Conservation (phyloP, 352 stramenopile genomes). For the Phytophthora vignae region DNA sequence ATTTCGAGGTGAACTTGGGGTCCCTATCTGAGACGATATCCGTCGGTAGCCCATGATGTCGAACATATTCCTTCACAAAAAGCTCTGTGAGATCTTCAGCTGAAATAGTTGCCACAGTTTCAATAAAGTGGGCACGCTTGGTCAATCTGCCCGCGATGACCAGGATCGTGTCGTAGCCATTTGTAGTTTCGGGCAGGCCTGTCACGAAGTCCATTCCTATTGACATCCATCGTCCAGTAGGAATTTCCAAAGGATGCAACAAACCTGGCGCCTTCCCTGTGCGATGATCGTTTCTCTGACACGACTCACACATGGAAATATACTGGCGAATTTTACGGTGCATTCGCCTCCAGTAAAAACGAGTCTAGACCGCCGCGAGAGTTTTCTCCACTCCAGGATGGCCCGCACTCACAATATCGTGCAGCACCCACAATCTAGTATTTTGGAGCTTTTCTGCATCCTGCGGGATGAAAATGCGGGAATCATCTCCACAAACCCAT, state of each 20-base stretch:
- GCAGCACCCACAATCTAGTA: neutral
- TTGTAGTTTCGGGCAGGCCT: neutral
- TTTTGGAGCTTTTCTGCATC: conserved; percentile 1
- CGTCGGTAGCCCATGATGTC: no score
- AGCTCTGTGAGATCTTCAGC: no score
- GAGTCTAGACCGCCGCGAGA: neutral
- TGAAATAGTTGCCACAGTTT: no score
- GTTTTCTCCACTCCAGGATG: conserved; percentile 1
- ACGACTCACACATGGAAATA: neutral
- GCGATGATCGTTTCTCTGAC: neutral
- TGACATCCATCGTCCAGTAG: neutral
- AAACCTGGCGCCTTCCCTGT: neutral
- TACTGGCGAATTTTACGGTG: neutral
- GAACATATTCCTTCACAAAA: no score
- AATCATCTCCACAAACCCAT: neutral
- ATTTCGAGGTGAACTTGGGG: no score
- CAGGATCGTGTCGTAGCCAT: conserved; percentile 5
- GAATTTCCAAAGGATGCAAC: neutral
- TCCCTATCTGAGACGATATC: no score
- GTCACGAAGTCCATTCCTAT: conserved; percentile 22
- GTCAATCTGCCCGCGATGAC: conserved; percentile 15
- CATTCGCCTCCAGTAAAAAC: conserved; percentile 6
- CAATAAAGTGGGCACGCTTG: conserved; percentile 5
- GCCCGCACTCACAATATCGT: neutral
- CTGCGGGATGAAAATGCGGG: neutral